Evolutionary conservation across 768 basidiomycete genomes (phyloP).

Genomic region (Termitomyces sp.): DNA sequence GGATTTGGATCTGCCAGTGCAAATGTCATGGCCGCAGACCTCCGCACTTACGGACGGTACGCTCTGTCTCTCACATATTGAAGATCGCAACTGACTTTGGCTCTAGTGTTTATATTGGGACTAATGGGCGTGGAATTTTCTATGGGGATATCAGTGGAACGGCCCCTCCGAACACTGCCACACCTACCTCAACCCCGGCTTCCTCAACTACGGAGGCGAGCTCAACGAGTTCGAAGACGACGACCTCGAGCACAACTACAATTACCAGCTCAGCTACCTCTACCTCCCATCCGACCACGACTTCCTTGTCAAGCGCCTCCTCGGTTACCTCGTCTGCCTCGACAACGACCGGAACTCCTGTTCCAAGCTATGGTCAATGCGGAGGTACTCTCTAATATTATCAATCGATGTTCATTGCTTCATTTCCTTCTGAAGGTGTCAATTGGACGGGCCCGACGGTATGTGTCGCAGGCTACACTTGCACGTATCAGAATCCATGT

Average conservation of each 20-base stretch:
- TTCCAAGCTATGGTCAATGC: constrained; percentile 38
- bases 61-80: background rate
- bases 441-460: constrained; percentile 42
- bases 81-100: background rate
- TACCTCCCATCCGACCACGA: constrained; percentile 18
- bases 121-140: constrained; percentile 58
- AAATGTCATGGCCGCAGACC: constrained; percentile 50
- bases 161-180: constrained; percentile 25
- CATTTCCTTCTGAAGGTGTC: constrained; percentile 15
- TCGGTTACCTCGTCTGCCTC: constrained; percentile 24
- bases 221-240: constrained; percentile 18
- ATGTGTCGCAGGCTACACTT: constrained; percentile 35
- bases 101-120: constrained; percentile 56
- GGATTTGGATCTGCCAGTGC: constrained; percentile 52
- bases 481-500: constrained; percentile 38
- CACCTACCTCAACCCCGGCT: constrained; percentile 20
- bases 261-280: constrained; percentile 19
- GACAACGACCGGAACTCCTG: constrained; percentile 27
- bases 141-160: constrained; percentile 40
- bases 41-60: constrained; percentile 52
- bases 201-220: constrained; percentile 17
- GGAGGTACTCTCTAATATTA: constrained; percentile 27
- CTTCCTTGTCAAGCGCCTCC: constrained; percentile 18
- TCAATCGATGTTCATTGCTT: background rate
- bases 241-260: constrained; percentile 16